Evolutionary conservation across 2,329 filamentous ascomycete genomes (phyloP), one percentile per base, ranked within the genome.

Genomic region (Epichloe amarillans): DNA sequence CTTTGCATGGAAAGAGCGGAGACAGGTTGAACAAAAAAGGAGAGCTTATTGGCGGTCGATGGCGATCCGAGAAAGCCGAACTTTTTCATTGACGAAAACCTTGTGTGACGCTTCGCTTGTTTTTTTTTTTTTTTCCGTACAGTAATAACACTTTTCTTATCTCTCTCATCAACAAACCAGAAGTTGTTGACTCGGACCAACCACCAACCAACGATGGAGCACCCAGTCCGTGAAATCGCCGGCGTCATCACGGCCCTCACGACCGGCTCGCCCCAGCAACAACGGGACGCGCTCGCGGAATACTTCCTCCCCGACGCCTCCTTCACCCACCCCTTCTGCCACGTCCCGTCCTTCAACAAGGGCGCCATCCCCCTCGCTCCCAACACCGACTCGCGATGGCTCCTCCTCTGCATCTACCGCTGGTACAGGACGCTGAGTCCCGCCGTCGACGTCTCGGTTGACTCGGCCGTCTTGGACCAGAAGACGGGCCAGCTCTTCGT

Each of bases 391-490:
- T 90, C 85, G 10, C 75, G 86, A 42, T 80, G 74, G 67, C 62
- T 86, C 5, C 73, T 94, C 17, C 69, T 77, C 46, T 73, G 75
- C 57, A 83, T 95, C 51, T 94, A 88, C 61, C 79, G 81, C 40
- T 90, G 85, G 86, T 91, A 94, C 67, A 87, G 88, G 61, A 84
- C 91, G 56, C 72, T 95, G 62, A 88, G 82, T 54, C 89, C 89
- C 0, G 70, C 73, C 17, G 86, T 93, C 56, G 74, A 82, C 42
- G 68, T 91, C 12, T 69, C 75, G 1, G 72, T 95, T 17, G 77
- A 88, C 55, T 77, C 74, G 3, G 65, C 67, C 42, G 86, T 83
- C 15, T 86, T 82, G 60, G 87, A 94, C 61, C 69, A 81, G 58
- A 60, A 72, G 2, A 78, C 76, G 21, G 71, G 79, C 40, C 73